phyloP scores from a whole-genome alignment of 805 yeast species.

The Hermanozyma aechmeae region DNA sequence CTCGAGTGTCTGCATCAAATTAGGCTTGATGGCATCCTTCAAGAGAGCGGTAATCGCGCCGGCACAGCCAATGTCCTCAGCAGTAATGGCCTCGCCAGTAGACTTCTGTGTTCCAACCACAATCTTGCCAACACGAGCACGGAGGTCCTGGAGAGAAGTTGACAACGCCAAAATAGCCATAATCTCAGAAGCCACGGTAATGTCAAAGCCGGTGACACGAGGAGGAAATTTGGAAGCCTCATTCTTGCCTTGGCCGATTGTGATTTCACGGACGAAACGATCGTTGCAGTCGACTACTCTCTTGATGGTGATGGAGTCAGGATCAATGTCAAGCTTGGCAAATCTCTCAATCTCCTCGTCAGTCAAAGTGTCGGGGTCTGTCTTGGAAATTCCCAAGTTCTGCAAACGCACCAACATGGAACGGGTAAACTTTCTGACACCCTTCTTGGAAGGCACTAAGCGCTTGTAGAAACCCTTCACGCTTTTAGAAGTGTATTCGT shows the following conservation, averaged over 20 bases:
- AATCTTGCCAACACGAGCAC: constrained; percentile 79
- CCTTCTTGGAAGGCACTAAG: constrained; percentile 79
- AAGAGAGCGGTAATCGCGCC: constrained; percentile 92
- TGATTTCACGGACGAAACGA: constrained; percentile 79
- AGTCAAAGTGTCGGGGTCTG: constrained; percentile 73
- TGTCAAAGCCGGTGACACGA: constrained; percentile 87
- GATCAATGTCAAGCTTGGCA: constrained; percentile 83
- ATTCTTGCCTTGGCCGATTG: constrained; percentile 86
- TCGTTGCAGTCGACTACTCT: constrained; percentile 95
- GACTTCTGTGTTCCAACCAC: constrained; percentile 74
- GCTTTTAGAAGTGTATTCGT: constrained; percentile 74
- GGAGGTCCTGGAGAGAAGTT: constrained; percentile 69
- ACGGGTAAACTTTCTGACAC: constrained; percentile 66
- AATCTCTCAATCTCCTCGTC: constrained; percentile 65
- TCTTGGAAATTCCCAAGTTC: constrained; percentile 73
- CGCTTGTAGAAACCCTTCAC: constrained; percentile 75
- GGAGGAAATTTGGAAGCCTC: constrained; percentile 70
- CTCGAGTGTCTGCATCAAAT: constrained; percentile 92
- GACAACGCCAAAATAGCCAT: constrained; percentile 93
- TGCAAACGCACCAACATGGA: constrained; percentile 69
- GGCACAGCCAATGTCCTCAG: constrained; percentile 91
- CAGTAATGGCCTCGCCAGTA: constrained; percentile 75
- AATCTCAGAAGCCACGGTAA: constrained; percentile 91
- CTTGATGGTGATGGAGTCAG: constrained; percentile 81
- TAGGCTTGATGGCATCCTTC: constrained; percentile 95